Evolutionary conservation across 768 basidiomycete genomes (phyloP), one percentile per base, ranked within the genome.

Genomic region (Erythrobasidium yunnanense): DNA sequence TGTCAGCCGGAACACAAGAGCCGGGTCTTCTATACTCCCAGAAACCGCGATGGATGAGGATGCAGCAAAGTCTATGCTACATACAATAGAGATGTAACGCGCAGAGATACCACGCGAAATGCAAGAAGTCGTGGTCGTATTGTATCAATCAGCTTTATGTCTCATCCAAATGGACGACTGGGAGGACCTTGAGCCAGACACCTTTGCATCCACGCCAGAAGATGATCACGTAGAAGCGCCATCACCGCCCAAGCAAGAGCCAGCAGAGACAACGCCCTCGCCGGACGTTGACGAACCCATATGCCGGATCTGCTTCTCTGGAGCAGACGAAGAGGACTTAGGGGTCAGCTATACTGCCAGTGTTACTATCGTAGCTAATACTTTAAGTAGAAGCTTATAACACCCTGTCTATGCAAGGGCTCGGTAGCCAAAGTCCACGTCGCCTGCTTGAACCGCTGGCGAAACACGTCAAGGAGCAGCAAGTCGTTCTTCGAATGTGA

Each of bases 251-350:
- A 8, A 29, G 54, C 13, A 29, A 23, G 8, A 8, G 54, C 27
- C 54, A 11, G 54, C 25, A 49, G 46, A 29, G 22, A 29, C 18
- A 25, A 27, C 46, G 22, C 4, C n/a, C 20, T 34, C 57, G 30
- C 22, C 25, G 17, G n/a, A 4, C 20, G 38, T 7, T 6, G 55
- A 65, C 22, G 65, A 63, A 34, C 45, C 34, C 18, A 25, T 32
- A 2, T 71, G 71, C 51, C 58, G 71, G 18, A 70, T 71, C 45
- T 71, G 71, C 54, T 65, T 71, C 23, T 6, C 22, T 51, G 60
- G 60, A 47, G 47, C 22, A 7, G 71, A 70, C 3, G 66, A 67
- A 20, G 54, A 34, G 2, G 69, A 70, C 29, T 55, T 66, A 4
- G 71, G 71, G 2, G 60, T 63, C 13, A 6, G 60, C 27, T 11